Base-by-base conservation (phyloP, 2,329 filamentous ascomycete genomes). In the Cladorrhinum sp. region DNA sequence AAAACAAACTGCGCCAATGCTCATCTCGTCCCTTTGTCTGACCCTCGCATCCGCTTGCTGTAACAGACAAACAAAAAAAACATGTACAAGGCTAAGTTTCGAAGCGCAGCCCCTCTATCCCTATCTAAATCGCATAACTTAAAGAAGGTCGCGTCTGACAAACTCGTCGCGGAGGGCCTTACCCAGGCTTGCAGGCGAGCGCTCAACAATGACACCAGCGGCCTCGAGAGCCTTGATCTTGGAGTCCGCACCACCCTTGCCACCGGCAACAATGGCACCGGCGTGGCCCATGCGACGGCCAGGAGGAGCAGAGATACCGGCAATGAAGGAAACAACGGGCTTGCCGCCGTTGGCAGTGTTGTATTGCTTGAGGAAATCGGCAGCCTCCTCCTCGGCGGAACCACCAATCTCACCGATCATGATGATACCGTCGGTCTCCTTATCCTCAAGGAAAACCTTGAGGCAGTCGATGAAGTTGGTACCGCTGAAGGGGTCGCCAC, bases 391-490 rank as follows among this genome's bases (percentile, higher is more conserved):
- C 82, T 99, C 95, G 62, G 95, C 95, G 63, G 90, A 91, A 66
- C 95, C 95, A 79, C 95, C 95, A 75, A 99, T 98, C 83, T 98
- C 95, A 75, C 95, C 95, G 76, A 99, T 98, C 95, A 99, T 97
- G 82, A 99, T 97, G 80, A 99, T 97, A 75, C 95, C 95, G 75
- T 99, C 95, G 41, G 95, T 99, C 81, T 96, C 92, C 76, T 89
- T 85, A 77, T 99, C 95, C 77, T 96, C 84, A 71, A 96, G 86
- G 87, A 99, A 99, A 75, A 98, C 92, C 75, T 91, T 90, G 71
- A 99, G 85, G 85, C 93, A 97, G 85, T 99, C 95, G 79, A 99
- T 98, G 84, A 98, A 99, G 86, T 96, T 98, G 79, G 95, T 98
- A 71, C 95, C 95, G 73, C 90, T 93, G 85, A 99, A 99, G 71